These are phyloP conservation scores for Excoecaria agallocha DNA, from an alignment of 345 rosid species.

Conservation along the genomic window DNA sequence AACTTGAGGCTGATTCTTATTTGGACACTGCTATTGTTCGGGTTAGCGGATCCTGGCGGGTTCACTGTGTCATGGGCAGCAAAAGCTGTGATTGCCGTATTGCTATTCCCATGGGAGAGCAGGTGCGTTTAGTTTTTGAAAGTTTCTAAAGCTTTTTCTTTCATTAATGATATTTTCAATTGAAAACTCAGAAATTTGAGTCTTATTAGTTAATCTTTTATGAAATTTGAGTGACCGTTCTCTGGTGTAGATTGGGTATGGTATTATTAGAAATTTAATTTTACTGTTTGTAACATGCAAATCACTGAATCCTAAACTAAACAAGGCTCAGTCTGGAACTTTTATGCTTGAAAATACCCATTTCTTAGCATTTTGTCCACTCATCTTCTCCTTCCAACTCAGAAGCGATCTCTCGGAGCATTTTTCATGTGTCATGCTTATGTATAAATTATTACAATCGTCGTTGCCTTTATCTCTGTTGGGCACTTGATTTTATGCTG, in stretches of 20 bases:
- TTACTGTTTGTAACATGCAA: neutral
- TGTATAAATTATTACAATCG: neutral
- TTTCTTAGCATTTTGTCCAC: neutral
- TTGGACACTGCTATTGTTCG: constrained; percentile 61
- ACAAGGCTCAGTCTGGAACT: neutral
- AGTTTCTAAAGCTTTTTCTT: neutral
- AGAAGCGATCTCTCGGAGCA: neutral
- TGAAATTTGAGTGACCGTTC: neutral
- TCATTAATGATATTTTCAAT: neutral
- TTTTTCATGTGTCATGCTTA: too few relatives aligned
- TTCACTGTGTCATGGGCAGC: constrained; percentile 93
- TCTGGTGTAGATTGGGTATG: neutral
- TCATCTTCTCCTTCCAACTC: neutral
- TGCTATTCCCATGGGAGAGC: constrained; percentile 87
- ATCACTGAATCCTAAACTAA: neutral
- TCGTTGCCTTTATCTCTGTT: neutral
- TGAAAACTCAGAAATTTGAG: neutral
- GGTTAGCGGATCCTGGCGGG: constrained; percentile 70
- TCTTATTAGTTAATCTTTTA: neutral
- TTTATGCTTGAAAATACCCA: neutral
- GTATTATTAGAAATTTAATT: neutral
- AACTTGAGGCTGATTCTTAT: constrained; percentile 57
- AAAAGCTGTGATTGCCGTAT: constrained; percentile 76
- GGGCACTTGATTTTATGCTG: neutral
- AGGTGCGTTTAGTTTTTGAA: constrained; percentile 38